These are phyloP conservation scores for Blastocladiella emersonii DNA, from an alignment of 371 early-diverging fungal species.

Conservation along the genomic window DNA sequence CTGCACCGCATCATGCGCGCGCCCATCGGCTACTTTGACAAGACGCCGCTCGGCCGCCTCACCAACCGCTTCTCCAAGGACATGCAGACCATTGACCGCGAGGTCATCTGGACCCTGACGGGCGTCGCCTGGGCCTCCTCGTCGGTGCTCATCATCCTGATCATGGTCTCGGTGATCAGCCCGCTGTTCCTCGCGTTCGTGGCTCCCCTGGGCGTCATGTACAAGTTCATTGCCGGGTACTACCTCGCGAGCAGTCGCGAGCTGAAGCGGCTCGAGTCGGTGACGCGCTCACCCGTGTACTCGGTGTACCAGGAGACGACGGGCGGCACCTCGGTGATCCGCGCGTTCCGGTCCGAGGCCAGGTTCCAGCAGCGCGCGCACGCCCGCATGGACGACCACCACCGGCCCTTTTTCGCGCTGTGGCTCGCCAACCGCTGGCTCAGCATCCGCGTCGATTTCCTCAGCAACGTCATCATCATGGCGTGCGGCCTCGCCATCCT, in stretches of 20 bases:
- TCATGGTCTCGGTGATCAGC: neutral
- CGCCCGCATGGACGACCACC: slow-evolving; percentile 21
- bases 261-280: slow-evolving; percentile 49
- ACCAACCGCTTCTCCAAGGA: slow-evolving; percentile 36
- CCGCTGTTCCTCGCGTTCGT: neutral
- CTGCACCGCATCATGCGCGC: neutral
- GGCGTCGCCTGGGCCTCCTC: neutral
- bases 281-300: slow-evolving; percentile 42
- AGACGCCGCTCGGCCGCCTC: slow-evolving; percentile 35
- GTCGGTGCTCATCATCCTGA: neutral
- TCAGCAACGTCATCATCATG: slow-evolving; percentile 36
- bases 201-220: neutral
- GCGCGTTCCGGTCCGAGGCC: slow-evolving; percentile 20
- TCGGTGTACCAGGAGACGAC: slow-evolving; percentile 39
- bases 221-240: slow-evolving; percentile 11
- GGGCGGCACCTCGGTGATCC: slow-evolving; percentile 30
- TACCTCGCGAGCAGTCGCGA: slow-evolving; percentile 46
- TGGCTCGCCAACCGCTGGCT: slow-evolving; percentile 28
- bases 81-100: slow-evolving; percentile 21
- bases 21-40: slow-evolving; percentile 4
- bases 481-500: slow-evolving; percentile 42
- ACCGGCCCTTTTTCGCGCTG: slow-evolving; percentile 25
- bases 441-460: slow-evolving; percentile 29
- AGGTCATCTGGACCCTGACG: neutral
- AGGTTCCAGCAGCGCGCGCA: slow-evolving; percentile 18